phyloP scores from a whole-genome alignment of 2,329 filamentous ascomycete species.

The Davidsoniella neocaledoniae region DNA sequence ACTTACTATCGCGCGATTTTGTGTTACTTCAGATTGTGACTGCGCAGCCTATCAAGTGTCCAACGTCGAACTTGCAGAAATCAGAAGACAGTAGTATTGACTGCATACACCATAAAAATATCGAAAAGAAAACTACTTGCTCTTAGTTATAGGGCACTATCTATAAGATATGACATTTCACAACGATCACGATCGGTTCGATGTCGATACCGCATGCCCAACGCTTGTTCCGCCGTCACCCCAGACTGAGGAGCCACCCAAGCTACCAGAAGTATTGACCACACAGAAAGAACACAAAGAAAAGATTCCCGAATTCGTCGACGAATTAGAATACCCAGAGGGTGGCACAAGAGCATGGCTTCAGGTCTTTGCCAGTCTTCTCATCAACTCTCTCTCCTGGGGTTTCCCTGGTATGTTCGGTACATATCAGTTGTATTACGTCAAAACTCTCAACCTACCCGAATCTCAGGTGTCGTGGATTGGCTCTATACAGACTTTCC shows the following conservation, averaged over 20 bases:
- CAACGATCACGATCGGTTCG: neutral
- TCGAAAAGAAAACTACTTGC: too few species aligned
- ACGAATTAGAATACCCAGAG: conserved; percentile 20
- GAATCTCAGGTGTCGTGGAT: conserved; percentile 27
- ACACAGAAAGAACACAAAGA: neutral
- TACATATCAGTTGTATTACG: conserved; percentile 36
- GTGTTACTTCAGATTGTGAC: too few species aligned
- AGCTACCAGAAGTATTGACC: neutral
- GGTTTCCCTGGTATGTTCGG: conserved; percentile 33
- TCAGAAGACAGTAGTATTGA: too few species aligned
- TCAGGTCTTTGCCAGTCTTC: conserved; percentile 30
- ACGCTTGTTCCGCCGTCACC: conserved; percentile 4
- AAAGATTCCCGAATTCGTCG: neutral
- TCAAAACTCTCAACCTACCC: conserved; percentile 20
- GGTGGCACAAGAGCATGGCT: conserved; percentile 32
- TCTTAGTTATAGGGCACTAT: too few species aligned
- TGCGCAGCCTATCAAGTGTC: too few species aligned
- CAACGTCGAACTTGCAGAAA: too few species aligned
- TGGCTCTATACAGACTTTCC: conserved; percentile 33
- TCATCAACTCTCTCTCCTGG: conserved; percentile 34
- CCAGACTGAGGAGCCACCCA: neutral
- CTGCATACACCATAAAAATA: too few species aligned
- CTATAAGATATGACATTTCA: too few species aligned
- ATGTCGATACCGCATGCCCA: conserved; percentile 4
- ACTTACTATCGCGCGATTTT: too few species aligned